A percentile compares a stretch with the other conserved stretches of the same genome.
Conservation (phyloP, 306 rosid species). For the Quercus ilex region DNA sequence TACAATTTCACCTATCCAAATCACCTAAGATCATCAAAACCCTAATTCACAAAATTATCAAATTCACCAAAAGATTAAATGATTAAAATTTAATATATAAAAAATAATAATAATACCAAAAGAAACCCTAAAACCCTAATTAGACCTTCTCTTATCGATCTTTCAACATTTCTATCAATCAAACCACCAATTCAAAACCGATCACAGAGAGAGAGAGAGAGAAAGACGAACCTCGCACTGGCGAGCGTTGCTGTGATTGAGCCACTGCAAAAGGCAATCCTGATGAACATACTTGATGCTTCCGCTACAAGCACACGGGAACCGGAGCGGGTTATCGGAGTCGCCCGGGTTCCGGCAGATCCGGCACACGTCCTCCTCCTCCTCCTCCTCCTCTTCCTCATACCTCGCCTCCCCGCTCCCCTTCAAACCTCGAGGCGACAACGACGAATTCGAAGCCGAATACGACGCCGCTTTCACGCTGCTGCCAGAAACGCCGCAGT, state of each 20-base stretch:
- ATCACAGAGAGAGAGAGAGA: background rate
- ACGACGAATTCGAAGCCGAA: slow-evolving; percentile 28
- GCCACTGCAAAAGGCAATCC: slow-evolving; percentile 99
- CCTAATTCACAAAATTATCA: too few species aligned
- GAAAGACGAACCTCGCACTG: slow-evolving; percentile 85
- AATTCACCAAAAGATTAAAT: background rate
- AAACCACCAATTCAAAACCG: background rate
- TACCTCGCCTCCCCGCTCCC: slow-evolving; percentile 46
- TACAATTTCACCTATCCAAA: background rate
- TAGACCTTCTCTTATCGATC: background rate
- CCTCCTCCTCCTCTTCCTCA: slow-evolving; percentile 87
- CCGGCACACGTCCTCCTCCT: slow-evolving; percentile 93
- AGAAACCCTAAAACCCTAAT: background rate
- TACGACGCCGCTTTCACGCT: slow-evolving; percentile 30
- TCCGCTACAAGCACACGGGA: slow-evolving; percentile 98
- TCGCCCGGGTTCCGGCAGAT: slow-evolving; percentile 97
- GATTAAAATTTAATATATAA: background rate
- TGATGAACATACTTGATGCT: slow-evolving; percentile 97
- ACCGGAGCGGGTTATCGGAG: slow-evolving; percentile 80
- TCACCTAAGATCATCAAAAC: background rate
- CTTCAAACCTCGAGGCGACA: slow-evolving; percentile 37
- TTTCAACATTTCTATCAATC: background rate
- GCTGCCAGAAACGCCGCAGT: slow-evolving; percentile 24
- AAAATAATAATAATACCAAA: background rate
- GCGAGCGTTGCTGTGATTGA: slow-evolving; percentile 98